phyloP scores from a whole-genome alignment of 108 stramenopile species.

The Cyclostephanos invisitatus region DNA sequence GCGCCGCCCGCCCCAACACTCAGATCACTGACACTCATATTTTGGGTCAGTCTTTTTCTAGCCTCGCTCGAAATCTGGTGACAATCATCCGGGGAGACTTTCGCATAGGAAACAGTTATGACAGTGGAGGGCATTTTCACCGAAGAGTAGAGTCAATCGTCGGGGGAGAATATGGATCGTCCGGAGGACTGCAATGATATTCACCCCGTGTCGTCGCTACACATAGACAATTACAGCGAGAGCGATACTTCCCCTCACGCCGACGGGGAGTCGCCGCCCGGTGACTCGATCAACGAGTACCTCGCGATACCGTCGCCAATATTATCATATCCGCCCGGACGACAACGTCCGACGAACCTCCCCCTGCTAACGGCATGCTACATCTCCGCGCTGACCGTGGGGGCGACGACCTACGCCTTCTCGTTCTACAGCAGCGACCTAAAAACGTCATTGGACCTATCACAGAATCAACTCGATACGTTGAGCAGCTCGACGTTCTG shows the following conservation, averaged over 20 bases:
- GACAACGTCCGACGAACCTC: slow-evolving; percentile 48
- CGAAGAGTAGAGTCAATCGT: not conserved
- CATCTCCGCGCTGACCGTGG: slow-evolving; percentile 73
- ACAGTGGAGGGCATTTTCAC: too few species aligned
- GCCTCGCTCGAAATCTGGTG: too few species aligned
- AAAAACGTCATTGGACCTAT: slow-evolving; percentile 66
- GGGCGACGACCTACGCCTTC: slow-evolving; percentile 86
- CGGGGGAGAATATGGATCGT: not conserved
- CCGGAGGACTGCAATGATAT: not conserved
- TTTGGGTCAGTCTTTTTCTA: too few species aligned
- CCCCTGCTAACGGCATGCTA: slow-evolving; percentile 65
- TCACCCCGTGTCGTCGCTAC: not conserved
- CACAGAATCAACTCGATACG: slow-evolving; percentile 77
- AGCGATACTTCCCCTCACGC: slow-evolving; percentile 1
- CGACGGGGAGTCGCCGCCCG: not conserved
- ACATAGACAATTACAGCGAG: slow-evolving; percentile 7
- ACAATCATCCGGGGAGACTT: too few species aligned
- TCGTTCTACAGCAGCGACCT: slow-evolving; percentile 78
- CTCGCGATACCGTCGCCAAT: not conserved
- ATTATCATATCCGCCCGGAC: not conserved
- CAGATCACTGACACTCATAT: too few species aligned
- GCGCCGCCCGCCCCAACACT: too few species aligned
- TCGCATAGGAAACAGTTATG: too few species aligned
- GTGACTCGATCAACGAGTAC: not conserved
- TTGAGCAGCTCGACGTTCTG: slow-evolving; percentile 70